Evolutionary conservation across 495 filamentous ascomycete species (phyloP).

Genomic region (Staphylotrichum longicolle): DNA sequence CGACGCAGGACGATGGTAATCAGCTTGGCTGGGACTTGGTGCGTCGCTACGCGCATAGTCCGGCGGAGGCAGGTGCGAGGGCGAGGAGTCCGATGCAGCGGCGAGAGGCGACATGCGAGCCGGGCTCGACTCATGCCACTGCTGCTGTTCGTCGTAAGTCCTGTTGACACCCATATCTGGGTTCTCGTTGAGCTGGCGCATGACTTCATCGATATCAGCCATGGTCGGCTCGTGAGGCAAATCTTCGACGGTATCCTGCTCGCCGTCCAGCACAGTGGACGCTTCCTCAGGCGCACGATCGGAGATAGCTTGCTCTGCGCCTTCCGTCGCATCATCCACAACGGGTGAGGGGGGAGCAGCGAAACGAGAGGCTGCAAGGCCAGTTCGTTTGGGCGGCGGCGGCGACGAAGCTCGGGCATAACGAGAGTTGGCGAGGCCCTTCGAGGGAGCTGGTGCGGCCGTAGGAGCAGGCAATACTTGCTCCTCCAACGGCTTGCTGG

Average conservation of each 20-base stretch:
- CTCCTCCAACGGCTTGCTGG: constrained; percentile 23
- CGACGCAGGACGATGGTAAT: constrained; percentile 35
- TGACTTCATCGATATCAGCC: constrained; percentile 80
- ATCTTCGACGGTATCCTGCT: constrained; percentile 2
- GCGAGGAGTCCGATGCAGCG: constrained; percentile 48
- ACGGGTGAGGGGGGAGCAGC: constrained; percentile 25
- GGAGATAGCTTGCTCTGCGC: constrained; percentile 18
- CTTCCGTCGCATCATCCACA: constrained; percentile 23
- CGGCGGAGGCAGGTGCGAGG: constrained; percentile 55
- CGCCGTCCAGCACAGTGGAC: constrained; percentile 14
- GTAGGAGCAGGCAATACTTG: background rate
- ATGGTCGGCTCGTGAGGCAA: constrained; percentile 56
- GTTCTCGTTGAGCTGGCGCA: constrained; percentile 74
- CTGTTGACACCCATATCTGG: constrained; percentile 70
- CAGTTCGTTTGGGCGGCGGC: constrained; percentile 35
- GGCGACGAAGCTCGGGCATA: constrained; percentile 39
- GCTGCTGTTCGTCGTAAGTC: constrained; percentile 46
- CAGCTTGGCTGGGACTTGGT: constrained; percentile 68
- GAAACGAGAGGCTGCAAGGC: constrained; percentile 38
- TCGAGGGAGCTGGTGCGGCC: constrained; percentile 19
- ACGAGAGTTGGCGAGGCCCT: constrained; percentile 42
- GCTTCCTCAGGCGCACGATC: constrained; percentile 15
- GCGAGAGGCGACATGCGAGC: constrained; percentile 36
- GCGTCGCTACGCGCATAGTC: constrained; percentile 64
- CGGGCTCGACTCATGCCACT: constrained; percentile 45